These are phyloP conservation scores for Tolypocladium inflatum DNA, from an alignment of 2,329 filamentous ascomycete genomes.

Conservation along the genomic window DNA sequence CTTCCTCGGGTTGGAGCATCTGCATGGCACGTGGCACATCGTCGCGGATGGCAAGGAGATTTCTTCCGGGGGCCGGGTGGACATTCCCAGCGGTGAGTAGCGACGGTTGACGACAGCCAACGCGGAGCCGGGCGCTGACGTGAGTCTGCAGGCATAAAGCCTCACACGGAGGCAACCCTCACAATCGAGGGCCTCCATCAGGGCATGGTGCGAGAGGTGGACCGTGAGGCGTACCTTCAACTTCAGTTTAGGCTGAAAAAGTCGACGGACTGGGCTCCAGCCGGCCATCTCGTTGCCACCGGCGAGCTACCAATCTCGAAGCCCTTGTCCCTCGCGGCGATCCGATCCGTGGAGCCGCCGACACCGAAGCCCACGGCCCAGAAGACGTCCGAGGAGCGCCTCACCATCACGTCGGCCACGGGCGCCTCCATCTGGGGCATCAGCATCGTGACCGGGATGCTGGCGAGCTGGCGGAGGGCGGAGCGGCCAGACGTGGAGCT, in stretches of 20 bases:
- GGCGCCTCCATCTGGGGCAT: constrained; percentile 32
- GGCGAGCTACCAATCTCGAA: constrained; percentile 33
- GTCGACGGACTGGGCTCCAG: constrained; percentile 39
- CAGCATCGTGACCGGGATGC: constrained; percentile 29
- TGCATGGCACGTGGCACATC: constrained; percentile 33
- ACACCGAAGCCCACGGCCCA: constrained; percentile 13
- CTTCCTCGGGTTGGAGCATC: constrained; percentile 39
- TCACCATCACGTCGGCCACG: constrained; percentile 24
- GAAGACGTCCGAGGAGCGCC: constrained; percentile 5
- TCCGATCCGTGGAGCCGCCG: constrained; percentile 7
- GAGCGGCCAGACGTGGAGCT: constrained; percentile 22
- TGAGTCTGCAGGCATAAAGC: constrained; percentile 26
- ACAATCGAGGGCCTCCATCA: constrained; percentile 20
- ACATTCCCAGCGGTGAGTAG: constrained; percentile 30
- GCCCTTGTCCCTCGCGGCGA: constrained; percentile 16
- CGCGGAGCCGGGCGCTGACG: not conserved
- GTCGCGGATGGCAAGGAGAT: constrained; percentile 25
- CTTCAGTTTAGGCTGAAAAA: constrained; percentile 35
- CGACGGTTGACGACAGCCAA: not conserved
- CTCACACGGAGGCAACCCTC: constrained; percentile 28
- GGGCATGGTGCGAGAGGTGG: constrained; percentile 10
- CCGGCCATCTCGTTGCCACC: constrained; percentile 42
- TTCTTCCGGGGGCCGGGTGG: constrained; percentile 20
- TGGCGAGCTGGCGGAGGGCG: constrained; percentile 30
- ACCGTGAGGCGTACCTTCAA: constrained; percentile 35